Base-by-base conservation (phyloP, 257 asterid species). In the Misopates orontium region DNA sequence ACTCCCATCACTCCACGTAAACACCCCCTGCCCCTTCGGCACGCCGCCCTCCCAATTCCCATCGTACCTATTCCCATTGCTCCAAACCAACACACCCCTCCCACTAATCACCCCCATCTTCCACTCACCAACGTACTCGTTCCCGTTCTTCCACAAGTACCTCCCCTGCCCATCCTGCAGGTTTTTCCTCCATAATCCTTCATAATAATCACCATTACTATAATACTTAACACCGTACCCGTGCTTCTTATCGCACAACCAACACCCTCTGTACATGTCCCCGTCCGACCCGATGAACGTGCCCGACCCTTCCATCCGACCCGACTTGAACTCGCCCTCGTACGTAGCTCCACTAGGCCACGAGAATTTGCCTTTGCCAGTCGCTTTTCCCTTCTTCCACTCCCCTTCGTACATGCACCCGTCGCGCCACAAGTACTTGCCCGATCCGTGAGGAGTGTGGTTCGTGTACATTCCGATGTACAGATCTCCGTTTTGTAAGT, bases 321-420 rank as follows among this genome's bases (percentile, higher is more conserved):
- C 95, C 36, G 86, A 76, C 79, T 78, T 81, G 70, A 86, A 86
- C 56, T 79, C 85, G 5, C 95, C 95, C 17, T 84, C 86, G 19
- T 77, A 86, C 5, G 90, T 77, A 18, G 90, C 85, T 0, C 95
- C 90, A 0, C 90, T 83, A 0, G 88, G 88, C 94, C 94, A 86
- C 0, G 85, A 81, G 60, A 86, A 86, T 23, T 69, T 79, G 12
- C 95, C 95, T 19, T 78, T 82, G 9, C 95, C 95, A 10, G 78
- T 77, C 3, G 88, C 86, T 60, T 78, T 84, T 16, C 95, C 95
- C 73, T 77, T 79, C 75, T 78, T 81, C 95, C 95, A 86, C 11
- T 84, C 83, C 5, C 90, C 95, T 42, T 78, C 88, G 68, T 86
- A 86, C 90, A 84, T 83, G 66, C 95, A 86, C 55, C 95, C 95